Evolutionary conservation across 2,329 filamentous ascomycete species (phyloP).

Genomic region (Pseudogymnoascus sp.): DNA sequence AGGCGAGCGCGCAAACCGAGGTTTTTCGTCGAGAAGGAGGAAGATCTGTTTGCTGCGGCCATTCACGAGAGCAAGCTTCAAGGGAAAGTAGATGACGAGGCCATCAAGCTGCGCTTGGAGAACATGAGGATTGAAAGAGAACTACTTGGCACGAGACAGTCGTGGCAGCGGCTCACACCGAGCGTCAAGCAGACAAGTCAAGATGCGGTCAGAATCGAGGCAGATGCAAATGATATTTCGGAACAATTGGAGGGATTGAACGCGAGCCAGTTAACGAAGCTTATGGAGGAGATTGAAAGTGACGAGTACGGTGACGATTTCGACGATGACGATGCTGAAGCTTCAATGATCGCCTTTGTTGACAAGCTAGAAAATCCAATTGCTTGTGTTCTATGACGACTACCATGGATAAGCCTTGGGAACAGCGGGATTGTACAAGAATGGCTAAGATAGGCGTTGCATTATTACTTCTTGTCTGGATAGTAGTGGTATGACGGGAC

Average conservation of each 20-base stretch:
- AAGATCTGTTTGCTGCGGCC: constrained; percentile 22
- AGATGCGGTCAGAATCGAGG: not conserved
- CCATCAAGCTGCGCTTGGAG: not conserved
- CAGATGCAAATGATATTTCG: not conserved
- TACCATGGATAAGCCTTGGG: not conserved
- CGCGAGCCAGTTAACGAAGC: not conserved
- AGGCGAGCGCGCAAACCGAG: constrained; percentile 6
- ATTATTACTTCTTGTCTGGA: not conserved
- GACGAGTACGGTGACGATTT: not conserved
- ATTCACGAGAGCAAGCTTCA: constrained; percentile 20
- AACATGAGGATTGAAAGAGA: constrained; percentile 2
- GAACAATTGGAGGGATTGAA: not conserved
- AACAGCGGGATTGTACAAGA: not conserved
- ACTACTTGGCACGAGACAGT: not conserved
- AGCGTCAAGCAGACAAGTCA: not conserved
- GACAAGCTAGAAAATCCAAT: not conserved
- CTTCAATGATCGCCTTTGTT: not conserved
- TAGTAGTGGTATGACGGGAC: not conserved
- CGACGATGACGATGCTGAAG: not conserved
- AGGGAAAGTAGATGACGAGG: not conserved
- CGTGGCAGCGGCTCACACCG: not conserved
- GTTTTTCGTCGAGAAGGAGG: constrained; percentile 27
- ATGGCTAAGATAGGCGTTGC: too few relatives aligned
- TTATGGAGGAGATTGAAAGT: not conserved
- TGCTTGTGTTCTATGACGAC: not conserved